phyloP scores from a whole-genome alignment of 139 green algal genomes.

The Microglena sp. region DNA sequence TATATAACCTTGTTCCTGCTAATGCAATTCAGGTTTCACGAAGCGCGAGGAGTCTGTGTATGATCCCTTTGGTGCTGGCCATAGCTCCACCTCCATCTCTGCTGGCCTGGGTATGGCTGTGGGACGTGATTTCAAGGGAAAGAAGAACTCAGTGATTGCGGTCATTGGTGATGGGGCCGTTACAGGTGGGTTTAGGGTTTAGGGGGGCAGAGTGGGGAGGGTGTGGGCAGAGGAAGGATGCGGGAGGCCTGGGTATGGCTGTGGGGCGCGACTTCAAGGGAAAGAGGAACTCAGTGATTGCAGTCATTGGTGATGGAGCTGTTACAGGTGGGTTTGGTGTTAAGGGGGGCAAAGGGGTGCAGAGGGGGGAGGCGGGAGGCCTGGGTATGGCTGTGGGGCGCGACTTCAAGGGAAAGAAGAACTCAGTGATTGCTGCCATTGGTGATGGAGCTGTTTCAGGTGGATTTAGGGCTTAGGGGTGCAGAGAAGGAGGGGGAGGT shows the following conservation, averaged over 20 bases:
- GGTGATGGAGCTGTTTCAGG: too few relatives aligned
- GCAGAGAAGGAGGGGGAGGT: background rate
- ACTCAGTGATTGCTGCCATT: too few relatives aligned
- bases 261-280: background rate
- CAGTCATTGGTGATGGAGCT: background rate
- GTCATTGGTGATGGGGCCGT: constrained; percentile 93
- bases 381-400: too few relatives aligned
- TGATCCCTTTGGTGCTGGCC: constrained; percentile 87
- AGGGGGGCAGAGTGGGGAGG: too few relatives aligned
- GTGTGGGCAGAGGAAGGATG: background rate
- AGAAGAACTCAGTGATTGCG: constrained; percentile 62
- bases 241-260: background rate
- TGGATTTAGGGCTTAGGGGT: background rate
- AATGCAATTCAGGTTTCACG: constrained; percentile 75
- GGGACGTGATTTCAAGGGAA: constrained; percentile 69
- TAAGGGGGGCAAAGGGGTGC: background rate
- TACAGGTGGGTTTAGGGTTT: constrained; percentile 37
- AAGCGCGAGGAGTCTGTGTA: constrained; percentile 80
- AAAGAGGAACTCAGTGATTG: constrained; percentile 9
- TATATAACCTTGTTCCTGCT: too few relatives aligned
- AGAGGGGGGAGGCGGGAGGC: background rate
- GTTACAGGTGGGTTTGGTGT: background rate
- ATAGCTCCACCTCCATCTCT: constrained; percentile 83
- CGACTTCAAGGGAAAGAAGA: too few relatives aligned
- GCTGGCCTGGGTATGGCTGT: constrained; percentile 89